Evolutionary conservation across 108 stramenopile genomes (phyloP).

Genomic region (Chaetoceros tenuissimus): DNA sequence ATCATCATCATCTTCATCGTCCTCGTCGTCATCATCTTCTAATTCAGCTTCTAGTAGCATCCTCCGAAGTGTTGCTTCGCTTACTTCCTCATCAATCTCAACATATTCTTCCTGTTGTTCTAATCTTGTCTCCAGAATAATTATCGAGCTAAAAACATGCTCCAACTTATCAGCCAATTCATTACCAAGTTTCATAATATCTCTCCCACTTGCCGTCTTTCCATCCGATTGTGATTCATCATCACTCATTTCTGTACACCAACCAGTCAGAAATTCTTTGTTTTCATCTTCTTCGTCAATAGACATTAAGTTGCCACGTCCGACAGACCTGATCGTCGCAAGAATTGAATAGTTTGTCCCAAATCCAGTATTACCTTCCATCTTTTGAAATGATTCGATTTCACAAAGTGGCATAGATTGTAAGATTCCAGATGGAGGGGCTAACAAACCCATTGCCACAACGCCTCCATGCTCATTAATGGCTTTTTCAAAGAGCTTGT

Average conservation of each 20-base stretch:
- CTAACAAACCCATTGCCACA: slow-evolving; percentile 68
- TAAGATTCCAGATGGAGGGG: slow-evolving; percentile 44
- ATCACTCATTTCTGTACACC: background rate
- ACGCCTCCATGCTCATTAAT: slow-evolving; percentile 57
- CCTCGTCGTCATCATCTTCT: slow-evolving; percentile 14
- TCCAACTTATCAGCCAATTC: background rate
- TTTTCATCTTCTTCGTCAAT: slow-evolving; percentile 13
- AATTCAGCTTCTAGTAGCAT: slow-evolving; percentile 5
- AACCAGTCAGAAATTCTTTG: slow-evolving; percentile 5
- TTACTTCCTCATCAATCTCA: background rate
- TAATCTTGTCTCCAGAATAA: background rate
- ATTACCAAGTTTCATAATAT: background rate
- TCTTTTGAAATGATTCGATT: slow-evolving; percentile 59
- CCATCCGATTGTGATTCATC: background rate
- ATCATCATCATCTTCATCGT: slow-evolving; percentile 20
- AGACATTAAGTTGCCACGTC: slow-evolving; percentile 37
- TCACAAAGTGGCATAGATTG: slow-evolving; percentile 69
- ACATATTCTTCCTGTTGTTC: background rate
- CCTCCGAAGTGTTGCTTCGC: background rate
- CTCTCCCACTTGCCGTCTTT: background rate
- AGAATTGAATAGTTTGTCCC: slow-evolving; percentile 36
- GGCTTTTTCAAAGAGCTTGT: slow-evolving; percentile 50
- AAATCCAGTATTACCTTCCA: slow-evolving; percentile 50
- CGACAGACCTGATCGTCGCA: slow-evolving; percentile 59
- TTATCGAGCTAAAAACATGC: background rate